Base-by-base conservation (phyloP, 2,329 filamentous ascomycete genomes). In the Ophiostoma himal-ulmi region DNA sequence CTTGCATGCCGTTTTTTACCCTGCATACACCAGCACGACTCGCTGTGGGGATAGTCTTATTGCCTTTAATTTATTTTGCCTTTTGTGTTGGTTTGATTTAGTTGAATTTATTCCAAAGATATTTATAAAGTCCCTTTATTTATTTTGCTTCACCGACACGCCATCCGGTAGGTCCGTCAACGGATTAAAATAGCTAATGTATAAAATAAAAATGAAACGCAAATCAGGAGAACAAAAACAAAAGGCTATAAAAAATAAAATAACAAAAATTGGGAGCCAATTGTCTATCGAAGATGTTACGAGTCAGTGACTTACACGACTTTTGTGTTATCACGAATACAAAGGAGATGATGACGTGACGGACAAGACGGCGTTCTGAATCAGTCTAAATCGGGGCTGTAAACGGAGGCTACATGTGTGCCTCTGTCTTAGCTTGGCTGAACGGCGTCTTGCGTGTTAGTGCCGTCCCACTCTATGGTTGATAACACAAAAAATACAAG, bases 321-420 rank as follows among this genome's bases (percentile, higher is more conserved):
- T 26, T 26, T 39, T 36, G 14, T 60, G 44, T 44, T 70, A 70
- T 70, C 69, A 48, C 66, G 57, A 62, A 34, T 36, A 34, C 57
- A 41, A 22, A 66, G 62, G 20, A 34, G 62, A 11, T 14, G 13
- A 41, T 37, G 62, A 34, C 57, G 57, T 62, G 57, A 62, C 26
- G 57, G 57, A 20, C n/a, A 57, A 57, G 52, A 57, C 52, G 52
- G 52, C 52, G 52, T 57, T 57, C 52, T 57, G 26, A 57, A 57
- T 4, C n/a, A 26, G n/a, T 57, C 52, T 26, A 57, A 57, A 57
- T 14, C 52, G 22, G 52, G 52, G n/a, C 52, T 57, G 52, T 13
- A 7, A 60, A 34, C 26, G 57, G 22, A 20, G 22, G 20, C 20
- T 48, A n/a, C 44, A 44, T n/a, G 20, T 3, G 26, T 34, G 52